Conservation (phyloP, 352 stramenopile genomes). For the Phytopythium sindhum region DNA sequence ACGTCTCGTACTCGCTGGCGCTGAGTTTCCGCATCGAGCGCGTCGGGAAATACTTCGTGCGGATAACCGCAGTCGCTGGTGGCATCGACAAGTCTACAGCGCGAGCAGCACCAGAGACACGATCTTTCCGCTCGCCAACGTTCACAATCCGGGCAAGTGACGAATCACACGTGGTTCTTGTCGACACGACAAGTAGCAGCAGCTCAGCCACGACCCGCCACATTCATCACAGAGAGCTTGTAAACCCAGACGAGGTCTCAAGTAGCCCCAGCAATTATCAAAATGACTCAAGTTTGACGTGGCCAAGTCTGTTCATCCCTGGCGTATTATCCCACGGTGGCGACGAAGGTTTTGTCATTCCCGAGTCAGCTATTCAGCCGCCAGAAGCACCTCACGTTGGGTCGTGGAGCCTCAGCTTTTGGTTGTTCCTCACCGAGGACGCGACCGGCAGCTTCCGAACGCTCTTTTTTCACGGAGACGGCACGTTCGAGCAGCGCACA, state of each 20-base stretch:
- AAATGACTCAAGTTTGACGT: conserved; percentile 6
- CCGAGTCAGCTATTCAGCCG: conserved; percentile 26
- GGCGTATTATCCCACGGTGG: conserved; percentile 53
- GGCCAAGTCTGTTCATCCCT: conserved; percentile 32
- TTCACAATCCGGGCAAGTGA: neutral
- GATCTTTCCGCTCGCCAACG: conserved; percentile 14
- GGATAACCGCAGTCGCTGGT: conserved; percentile 5
- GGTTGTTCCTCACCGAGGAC: conserved; percentile 54
- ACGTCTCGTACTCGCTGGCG: neutral
- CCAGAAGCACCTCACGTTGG: conserved; percentile 22
- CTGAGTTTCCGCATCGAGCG: conserved; percentile 39
- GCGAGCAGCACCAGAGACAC: neutral
- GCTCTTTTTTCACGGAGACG: conserved; percentile 83
- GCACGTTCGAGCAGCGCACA: conserved; percentile 57
- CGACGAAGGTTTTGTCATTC: conserved; percentile 39
- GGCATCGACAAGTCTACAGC: neutral
- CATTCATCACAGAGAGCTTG: neutral
- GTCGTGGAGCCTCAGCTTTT: conserved; percentile 69
- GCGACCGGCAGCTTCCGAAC: conserved; percentile 57
- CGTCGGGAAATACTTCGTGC: conserved; percentile 25
- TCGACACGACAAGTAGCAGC: neutral
- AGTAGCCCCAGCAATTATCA: neutral
- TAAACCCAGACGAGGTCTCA: neutral
- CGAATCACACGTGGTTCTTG: neutral
- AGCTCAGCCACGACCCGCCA: neutral